Base-by-base conservation (phyloP, 495 filamentous ascomycete species). In the Hypoxylon rickii region DNA sequence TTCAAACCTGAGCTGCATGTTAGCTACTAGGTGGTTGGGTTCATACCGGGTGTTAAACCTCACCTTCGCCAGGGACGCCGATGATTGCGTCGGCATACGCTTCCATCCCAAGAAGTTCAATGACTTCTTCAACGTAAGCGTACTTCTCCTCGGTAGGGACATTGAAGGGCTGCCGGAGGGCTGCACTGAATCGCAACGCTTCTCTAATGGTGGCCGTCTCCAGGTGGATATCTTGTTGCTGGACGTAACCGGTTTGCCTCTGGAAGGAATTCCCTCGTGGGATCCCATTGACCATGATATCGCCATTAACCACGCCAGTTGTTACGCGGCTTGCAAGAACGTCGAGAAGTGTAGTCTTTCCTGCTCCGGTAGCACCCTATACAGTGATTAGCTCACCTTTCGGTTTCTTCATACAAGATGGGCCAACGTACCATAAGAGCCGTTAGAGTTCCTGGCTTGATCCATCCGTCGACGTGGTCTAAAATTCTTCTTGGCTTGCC, bases 371-470 rank as follows among this genome's bases (percentile, higher is more conserved):
- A 7, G 83, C 84, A 60, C 86, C 86, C 83, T 36, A 92, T 3
- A 42, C 13, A 3, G 1, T 1, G 6, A 33, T 55, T 40, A 61
- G 44, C 7, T 19, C 19, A 32, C 7, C 24, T 13, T 11, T 10
- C 0, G 4, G 13, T 34, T 17, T 22, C 1, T 3, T 17, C 5
- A 13, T 5, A 3, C 2, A 31, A 15, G 84, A 75, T 6, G 83
- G 10, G 10, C 4, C 76, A 31, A 81, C 84, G 83, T 84, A 54
- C 79, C 88, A 93, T 94, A 2, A 95, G 72, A 4, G 91, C 92
- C 0, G 92, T 96, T 45, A 96, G 67, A 7, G 90, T 95, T 39
- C 91, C 92, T 16, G 91, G 91, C 63, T 92, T 91, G 41, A 96
- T 88, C 89, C 89, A 96, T 17, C 91, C 92, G 63, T 90, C 87